Percentiles rank a stretch among this genome's conserved stretches.
phyloP scores from a whole-genome alignment of 441 rosid species.

The Heliophila coronopifolia region DNA sequence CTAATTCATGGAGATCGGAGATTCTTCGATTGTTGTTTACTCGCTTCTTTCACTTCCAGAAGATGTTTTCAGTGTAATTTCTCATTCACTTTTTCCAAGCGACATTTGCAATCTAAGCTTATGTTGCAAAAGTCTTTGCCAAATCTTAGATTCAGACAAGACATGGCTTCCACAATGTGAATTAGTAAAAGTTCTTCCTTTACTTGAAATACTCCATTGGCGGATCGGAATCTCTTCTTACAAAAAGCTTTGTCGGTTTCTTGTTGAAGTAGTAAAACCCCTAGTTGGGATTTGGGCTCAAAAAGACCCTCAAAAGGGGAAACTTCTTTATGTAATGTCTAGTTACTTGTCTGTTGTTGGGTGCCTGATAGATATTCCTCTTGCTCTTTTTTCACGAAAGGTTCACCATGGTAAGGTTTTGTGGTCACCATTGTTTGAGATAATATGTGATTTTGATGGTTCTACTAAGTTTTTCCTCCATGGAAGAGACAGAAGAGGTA shows the following conservation, averaged over 20 bases:
- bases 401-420: constrained; percentile 62
- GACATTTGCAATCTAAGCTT: constrained; percentile 60
- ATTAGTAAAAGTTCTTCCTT: constrained; percentile 40
- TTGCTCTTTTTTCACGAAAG: constrained; percentile 70
- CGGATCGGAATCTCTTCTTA: constrained; percentile 54
- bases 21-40: constrained; percentile 42
- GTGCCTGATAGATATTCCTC: constrained; percentile 72
- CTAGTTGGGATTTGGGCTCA: constrained; percentile 81
- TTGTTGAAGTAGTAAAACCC: constrained; percentile 45
- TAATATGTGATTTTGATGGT: constrained; percentile 53
- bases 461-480: constrained; percentile 54
- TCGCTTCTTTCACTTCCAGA: constrained; percentile 62
- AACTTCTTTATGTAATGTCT: constrained; percentile 74
- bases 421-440: constrained; percentile 81
- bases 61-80: constrained; percentile 57
- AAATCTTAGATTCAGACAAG: constrained; percentile 48
- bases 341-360: constrained; percentile 74
- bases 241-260: constrained; percentile 59
- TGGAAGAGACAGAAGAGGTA: constrained; percentile 53
- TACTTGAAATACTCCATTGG: constrained; percentile 57
- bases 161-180: constrained; percentile 74
- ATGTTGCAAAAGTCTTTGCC: constrained; percentile 46
- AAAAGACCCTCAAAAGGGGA: constrained; percentile 83
- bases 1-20: constrained; percentile 6
- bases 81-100: constrained; percentile 47